A percentile compares a stretch with the other conserved stretches of the same genome.
Conservation (phyloP, 495 filamentous ascomycete genomes). For the Corynascus novoguineensis region DNA sequence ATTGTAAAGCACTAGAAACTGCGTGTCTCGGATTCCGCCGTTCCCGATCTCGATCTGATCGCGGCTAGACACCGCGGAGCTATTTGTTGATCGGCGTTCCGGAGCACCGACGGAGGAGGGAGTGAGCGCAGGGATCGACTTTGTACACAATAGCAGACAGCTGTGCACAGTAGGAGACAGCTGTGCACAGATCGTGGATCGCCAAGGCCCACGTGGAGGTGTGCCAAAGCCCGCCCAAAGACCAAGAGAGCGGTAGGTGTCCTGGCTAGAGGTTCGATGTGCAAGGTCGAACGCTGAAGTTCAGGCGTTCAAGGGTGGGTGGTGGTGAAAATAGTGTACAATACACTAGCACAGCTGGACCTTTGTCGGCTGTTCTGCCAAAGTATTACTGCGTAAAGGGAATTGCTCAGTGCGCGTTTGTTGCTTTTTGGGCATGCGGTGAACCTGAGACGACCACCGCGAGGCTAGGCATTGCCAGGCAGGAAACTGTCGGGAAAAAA, state of each 20-base stretch:
- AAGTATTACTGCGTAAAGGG: too few species aligned
- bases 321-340: too few species aligned
- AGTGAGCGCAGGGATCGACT: not conserved
- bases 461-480: not conserved
- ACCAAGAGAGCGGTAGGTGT: too few species aligned
- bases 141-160: not conserved
- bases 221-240: not conserved
- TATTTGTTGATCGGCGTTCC: conserved; percentile 9
- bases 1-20: conserved; percentile 16
- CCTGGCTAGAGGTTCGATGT: too few species aligned
- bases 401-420: too few species aligned
- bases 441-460: too few species aligned
- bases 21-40: conserved; percentile 11
- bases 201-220: not conserved
- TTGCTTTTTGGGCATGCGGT: too few species aligned
- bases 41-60: not conserved
- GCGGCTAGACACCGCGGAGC: not conserved
- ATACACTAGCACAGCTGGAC: too few species aligned
- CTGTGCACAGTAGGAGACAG: too few species aligned
- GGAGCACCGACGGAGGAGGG: conserved; percentile 7
- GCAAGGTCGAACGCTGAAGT: too few species aligned
- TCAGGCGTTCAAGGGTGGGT: too few species aligned
- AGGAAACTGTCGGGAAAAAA: not conserved
- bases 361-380: too few species aligned
- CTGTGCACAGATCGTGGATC: not conserved